Conservation (phyloP, 306 rosid genomes). For the Amphicarpaea edgeworthii region DNA sequence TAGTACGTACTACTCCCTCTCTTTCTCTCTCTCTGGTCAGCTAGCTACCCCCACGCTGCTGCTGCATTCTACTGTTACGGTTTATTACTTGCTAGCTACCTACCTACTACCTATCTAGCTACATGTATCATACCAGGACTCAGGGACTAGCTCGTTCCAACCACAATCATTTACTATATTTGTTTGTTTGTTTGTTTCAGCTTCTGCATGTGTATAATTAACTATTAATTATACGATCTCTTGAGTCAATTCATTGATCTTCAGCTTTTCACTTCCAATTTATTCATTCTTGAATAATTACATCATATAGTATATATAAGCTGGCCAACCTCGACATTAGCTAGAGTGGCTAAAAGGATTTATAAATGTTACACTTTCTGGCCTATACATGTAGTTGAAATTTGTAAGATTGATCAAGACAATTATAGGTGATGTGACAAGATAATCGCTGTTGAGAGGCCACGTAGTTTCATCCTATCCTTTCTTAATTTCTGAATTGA, state of each 20-base stretch:
- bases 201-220: not conserved
- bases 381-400: not conserved
- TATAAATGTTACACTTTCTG: not conserved
- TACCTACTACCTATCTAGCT: not conserved
- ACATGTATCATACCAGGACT: not conserved
- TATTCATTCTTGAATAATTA: too few species aligned
- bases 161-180: constrained; percentile 47
- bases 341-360: not conserved
- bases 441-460: not conserved
- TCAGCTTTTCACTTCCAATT: not conserved
- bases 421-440: too few species aligned
- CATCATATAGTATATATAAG: too few species aligned
- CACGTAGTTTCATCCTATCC: not conserved
- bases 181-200: too few species aligned
- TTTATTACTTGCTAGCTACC: not conserved
- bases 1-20: not conserved
- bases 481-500: not conserved
- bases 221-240: too few species aligned
- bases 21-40: too few species aligned
- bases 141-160: constrained; percentile 19
- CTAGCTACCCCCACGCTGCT: constrained; percentile 6
- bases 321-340: not conserved
- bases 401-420: not conserved
- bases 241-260: not conserved
- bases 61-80: constrained; percentile 6